phyloP scores from a whole-genome alignment of 139 green algal genomes.

The Chlorella sp. region DNA sequence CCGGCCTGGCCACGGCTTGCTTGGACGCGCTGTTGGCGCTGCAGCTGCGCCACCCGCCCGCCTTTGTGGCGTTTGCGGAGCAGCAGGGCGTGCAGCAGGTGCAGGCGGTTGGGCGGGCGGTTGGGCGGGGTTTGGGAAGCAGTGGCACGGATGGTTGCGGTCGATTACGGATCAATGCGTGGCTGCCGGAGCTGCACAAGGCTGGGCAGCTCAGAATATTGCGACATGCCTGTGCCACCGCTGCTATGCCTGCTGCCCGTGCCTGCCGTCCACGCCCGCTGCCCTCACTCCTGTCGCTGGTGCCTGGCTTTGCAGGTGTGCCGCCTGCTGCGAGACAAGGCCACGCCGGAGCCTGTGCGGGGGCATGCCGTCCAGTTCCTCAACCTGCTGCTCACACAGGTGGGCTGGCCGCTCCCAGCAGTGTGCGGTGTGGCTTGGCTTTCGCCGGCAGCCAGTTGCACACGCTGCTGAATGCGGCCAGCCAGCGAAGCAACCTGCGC shows the following conservation, averaged over 20 bases:
- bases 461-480: neutral
- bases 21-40: conserved; percentile 19
- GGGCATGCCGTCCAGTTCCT: conserved; percentile 12
- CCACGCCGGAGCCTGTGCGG: conserved; percentile 23
- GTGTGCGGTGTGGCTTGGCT: neutral
- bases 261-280: too few species aligned
- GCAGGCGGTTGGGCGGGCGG: neutral
- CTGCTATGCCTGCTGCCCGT: too few species aligned
- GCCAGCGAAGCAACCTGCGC: neutral
- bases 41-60: conserved; percentile 15
- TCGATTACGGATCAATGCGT: too few species aligned
- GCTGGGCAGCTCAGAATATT: too few species aligned
- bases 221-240: too few species aligned
- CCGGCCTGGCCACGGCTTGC: conserved; percentile 7
- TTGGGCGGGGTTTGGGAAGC: neutral
- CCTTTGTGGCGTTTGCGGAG: conserved; percentile 12
- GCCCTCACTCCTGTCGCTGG: too few species aligned
- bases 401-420: neutral
- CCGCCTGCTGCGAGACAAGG: neutral
- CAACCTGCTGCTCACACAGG: conserved; percentile 30
- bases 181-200: too few species aligned
- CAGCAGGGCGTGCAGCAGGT: conserved; percentile 22
- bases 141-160: neutral
- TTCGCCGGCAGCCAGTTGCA: neutral
- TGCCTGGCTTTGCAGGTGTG: too few species aligned